Percentiles rank a stretch among this genome's conserved stretches.
phyloP scores from a whole-genome alignment of 306 rosid genomes.

The Astragalus membranaceus region DNA sequence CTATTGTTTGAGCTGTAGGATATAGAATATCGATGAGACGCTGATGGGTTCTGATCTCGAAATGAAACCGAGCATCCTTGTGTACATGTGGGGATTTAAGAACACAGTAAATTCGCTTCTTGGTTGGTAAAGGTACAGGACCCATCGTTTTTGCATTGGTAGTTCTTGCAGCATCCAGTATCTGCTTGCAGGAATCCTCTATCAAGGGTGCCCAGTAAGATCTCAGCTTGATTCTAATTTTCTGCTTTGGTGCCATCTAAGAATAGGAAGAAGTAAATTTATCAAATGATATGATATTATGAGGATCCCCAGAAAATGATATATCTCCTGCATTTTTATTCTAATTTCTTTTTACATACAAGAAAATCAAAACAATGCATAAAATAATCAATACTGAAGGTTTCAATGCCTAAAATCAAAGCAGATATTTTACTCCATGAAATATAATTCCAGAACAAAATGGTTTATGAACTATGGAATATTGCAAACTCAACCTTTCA shows the following conservation, averaged over 20 bases:
- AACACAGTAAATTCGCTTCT: constrained; percentile 73
- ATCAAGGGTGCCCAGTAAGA: constrained; percentile 87
- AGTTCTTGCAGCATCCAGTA: constrained; percentile 84
- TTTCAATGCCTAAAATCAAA: not conserved
- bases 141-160: constrained; percentile 97
- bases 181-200: constrained; percentile 99
- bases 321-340: not conserved
- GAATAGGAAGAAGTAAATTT: constrained; percentile 14
- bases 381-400: not conserved
- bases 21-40: constrained; percentile 85
- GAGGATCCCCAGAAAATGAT: not conserved
- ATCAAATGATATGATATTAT: constrained; percentile 10
- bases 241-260: constrained; percentile 90
- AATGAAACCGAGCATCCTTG: constrained; percentile 93
- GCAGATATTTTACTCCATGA: not conserved
- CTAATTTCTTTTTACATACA: not conserved
- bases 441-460: not conserved
- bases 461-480: not conserved
- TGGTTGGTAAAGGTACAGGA: constrained; percentile 97
- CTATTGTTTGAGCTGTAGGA: constrained; percentile 97
- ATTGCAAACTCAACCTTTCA: not conserved
- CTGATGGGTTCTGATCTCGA: constrained; percentile 94
- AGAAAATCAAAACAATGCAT: not conserved
- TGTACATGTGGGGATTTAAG: constrained; percentile 93
- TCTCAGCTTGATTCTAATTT: constrained; percentile 90